Percentiles rank a stretch among this genome's conserved stretches.
phyloP scores from a whole-genome alignment of 371 early-diverging fungal genomes.

The Mucor velutinosus region DNA sequence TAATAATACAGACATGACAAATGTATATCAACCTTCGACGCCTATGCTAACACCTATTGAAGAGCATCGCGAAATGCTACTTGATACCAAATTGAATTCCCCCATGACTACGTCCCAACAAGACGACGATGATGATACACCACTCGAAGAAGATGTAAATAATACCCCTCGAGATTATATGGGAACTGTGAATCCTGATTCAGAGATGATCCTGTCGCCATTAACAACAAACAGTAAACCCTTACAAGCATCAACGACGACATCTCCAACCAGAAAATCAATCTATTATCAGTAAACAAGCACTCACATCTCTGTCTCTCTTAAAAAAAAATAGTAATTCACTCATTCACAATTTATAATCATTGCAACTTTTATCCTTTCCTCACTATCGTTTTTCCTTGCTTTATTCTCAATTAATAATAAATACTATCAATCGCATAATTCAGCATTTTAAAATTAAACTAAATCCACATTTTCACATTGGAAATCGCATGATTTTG shows the following conservation, averaged over 20 bases:
- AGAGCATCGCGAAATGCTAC: constrained; percentile 4
- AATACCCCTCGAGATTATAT: constrained; percentile 10
- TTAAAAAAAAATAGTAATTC: not conserved
- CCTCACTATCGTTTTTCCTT: not conserved
- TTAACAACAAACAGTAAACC: constrained; percentile 2
- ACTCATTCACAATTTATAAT: not conserved
- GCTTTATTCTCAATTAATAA: not conserved
- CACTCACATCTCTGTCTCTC: not conserved
- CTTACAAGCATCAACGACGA: not conserved
- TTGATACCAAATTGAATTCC: constrained; percentile 8
- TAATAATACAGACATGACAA: not conserved
- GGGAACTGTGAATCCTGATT: constrained; percentile 9
- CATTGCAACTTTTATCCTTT: not conserved
- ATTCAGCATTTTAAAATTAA: not conserved
- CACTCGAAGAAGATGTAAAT: not conserved
- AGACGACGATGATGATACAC: constrained; percentile 2
- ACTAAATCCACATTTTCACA: not conserved
- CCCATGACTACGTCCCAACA: constrained; percentile 16
- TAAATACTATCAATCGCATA: not conserved
- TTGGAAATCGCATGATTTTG: not conserved
- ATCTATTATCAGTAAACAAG: not conserved
- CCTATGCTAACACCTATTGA: constrained; percentile 20
- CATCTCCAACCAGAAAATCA: not conserved
- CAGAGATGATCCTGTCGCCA: constrained; percentile 19
- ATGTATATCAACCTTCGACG: not conserved